Percentiles rank a stretch among this genome's conserved stretches.
phyloP scores from a whole-genome alignment of 2,329 filamentous ascomycete species.

The Colletotrichum musae region DNA sequence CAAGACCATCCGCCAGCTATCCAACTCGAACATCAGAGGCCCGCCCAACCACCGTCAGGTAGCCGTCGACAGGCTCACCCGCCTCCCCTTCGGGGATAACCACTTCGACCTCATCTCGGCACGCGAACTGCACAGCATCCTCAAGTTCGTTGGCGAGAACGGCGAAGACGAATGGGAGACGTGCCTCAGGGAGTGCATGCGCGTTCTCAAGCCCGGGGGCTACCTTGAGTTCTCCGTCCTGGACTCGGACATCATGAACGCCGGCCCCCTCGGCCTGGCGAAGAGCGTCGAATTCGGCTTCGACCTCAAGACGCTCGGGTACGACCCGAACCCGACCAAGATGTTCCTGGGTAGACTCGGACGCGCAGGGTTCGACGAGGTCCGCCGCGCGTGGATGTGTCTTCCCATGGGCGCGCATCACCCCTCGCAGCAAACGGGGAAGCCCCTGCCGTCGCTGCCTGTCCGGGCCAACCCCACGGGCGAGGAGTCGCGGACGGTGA shows the following conservation, averaged over 20 bases:
- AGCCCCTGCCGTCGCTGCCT: constrained; percentile 42
- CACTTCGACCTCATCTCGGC: constrained; percentile 95
- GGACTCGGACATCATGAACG: constrained; percentile 90
- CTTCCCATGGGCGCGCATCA: constrained; percentile 81
- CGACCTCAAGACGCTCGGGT: constrained; percentile 89
- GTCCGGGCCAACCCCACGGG: constrained; percentile 55
- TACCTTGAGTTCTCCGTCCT: constrained; percentile 92
- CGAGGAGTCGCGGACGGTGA: constrained; percentile 60
- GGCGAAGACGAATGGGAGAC: constrained; percentile 89
- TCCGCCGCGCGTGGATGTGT: constrained; percentile 90
- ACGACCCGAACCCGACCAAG: constrained; percentile 88
- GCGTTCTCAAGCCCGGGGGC: constrained; percentile 92
- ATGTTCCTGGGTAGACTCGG: constrained; percentile 82
- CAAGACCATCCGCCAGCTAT: constrained; percentile 77
- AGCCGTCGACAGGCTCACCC: constrained; percentile 81
- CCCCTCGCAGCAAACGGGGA: constrained; percentile 50
- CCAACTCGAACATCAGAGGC: constrained; percentile 83
- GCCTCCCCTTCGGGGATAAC: constrained; percentile 86
- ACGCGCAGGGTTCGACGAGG: constrained; percentile 82
- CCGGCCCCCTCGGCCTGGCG: constrained; percentile 83
- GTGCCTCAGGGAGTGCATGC: constrained; percentile 87
- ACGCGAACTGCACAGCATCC: constrained; percentile 85
- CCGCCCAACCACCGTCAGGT: constrained; percentile 91
- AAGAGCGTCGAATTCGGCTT: constrained; percentile 94
- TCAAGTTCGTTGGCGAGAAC: constrained; percentile 80